Base-by-base conservation (phyloP, 495 filamentous ascomycete species). In the Beverwykella pulmonaria region DNA sequence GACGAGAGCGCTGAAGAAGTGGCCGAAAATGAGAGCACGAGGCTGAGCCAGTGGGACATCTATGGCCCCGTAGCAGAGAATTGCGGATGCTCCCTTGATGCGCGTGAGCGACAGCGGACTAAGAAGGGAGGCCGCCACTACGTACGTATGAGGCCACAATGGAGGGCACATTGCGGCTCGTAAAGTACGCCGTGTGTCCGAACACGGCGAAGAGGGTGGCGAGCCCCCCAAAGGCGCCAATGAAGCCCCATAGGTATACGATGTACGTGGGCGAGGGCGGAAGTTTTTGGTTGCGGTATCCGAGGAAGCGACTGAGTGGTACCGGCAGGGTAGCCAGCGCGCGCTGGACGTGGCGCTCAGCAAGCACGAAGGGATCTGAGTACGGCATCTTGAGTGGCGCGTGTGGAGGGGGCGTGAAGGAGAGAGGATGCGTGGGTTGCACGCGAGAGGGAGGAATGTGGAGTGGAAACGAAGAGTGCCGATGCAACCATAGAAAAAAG, bases 31-130 rank as follows among this genome's bases (percentile, higher is more conserved):
- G 29, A 67, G 58, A 25, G 61, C 2, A 12, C 63, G 57, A 15
- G 63, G 68, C 44, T 70, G 63, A 9, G 67, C 61, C 1, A 70
- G 56, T 1, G 67, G 67, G 17, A 53, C 23, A 17, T 65, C 47
- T 29, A 70, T 70, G 29, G 54, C 52, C 14, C 57, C 57, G 46
- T 67, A 70, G 36, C 52, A 47, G 44, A 67, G 68, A 47, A 67
- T 58, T 1, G 58, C 63, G 20, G 63, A 61, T 20, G 63, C 63
- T 47, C 56, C 68, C 63, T 67, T 20, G 2, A 41, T 17, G 25
- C 19, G 15, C 12, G 57, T 60, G 22, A 50, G 44, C 46, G 39
- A 44, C 8, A 4, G 46, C 5, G 22, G 20, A 10, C 22, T 7
- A 27, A 14, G 15, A n/a, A 17, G 36, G n/a, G 29, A 12, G 17